Base-by-base conservation (phyloP, 176 grass and related monocot genomes). In the Eragrostis nindensis region DNA sequence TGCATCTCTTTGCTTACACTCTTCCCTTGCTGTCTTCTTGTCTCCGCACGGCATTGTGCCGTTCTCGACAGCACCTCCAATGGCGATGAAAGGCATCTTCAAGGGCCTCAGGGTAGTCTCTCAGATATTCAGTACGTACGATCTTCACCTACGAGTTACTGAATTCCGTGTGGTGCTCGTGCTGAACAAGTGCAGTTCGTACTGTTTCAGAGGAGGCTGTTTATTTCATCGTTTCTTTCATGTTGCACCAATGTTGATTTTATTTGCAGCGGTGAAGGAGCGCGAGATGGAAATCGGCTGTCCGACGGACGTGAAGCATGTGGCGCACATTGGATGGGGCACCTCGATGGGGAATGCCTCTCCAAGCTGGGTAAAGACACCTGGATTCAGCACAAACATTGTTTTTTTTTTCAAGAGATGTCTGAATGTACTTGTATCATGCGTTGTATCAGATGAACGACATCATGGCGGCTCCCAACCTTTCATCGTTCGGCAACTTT, bases 51-150 rank as follows among this genome's bases (percentile, higher is more conserved):
- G 6, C 70, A 2, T n/a, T 7, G 24, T 66, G 38, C 53, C 45
- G 26, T 64, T 47, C 12, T 46, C 29, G 63, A 25, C 38, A 45
- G 36, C 49, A 73, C 36, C 53, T 22, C 1, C 79, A 74, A 92
- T 92, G 91, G 88, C 94, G 69, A 81, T 89, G 77, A 97, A 97
- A 74, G 94, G 91, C 55, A 75, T 93, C 70, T 74, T 93, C 76
- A 97, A 97, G 88, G 81, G 88, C 46, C 64, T 93, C 80, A 93
- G 89, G 86, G 65, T 83, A 48, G 87, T 97, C 80, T 97, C 94
- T 42, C 86, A 86, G 26, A 91, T 93, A 50, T 97, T 97, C 70
- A 83, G 90, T 95, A 29, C 81, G 68, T 62, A 9, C 21, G 16
- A 39, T 32, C 46, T 32, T 15, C 11, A 7, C 32, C 3, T 38